Base-by-base conservation (phyloP, 495 filamentous ascomycete species). In the Tuber indicum region DNA sequence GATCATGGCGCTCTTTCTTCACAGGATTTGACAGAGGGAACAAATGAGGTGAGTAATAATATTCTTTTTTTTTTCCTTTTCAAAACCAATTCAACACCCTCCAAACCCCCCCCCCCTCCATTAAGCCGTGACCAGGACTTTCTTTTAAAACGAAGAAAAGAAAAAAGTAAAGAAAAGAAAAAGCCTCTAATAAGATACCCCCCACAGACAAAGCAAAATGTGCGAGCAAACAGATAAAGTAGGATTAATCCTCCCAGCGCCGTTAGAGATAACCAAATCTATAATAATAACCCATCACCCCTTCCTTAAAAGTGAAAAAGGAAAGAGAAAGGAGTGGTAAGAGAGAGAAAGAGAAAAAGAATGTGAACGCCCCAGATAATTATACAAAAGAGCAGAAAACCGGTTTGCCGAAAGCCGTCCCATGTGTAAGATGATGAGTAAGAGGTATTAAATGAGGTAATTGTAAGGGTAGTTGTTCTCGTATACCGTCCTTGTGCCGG, bases 181-280 rank as follows among this genome's bases (percentile, higher is more conserved):
- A 66, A 66, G 58, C 58, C 58, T 66, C 58, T 66, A 66, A 66
- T 66, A 66, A 66, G 58, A 66, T 66, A 66, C 58, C 58, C 17
- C 58, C 58, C 58, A 32, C 19, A n/a, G 26, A 66, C 58, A 66
- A 36, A 66, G 58, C 58, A 66, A 66, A 66, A 66, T 14, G 58
- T 66, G 26, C 26, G 16, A 66, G 14, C 58, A 66, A 66, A 58
- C 16, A 58, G 52, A 66, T 66, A 66, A 36, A 66, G 32, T 36
- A 66, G 26, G 58, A 66, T 66, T 36, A 66, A 66, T 36, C 58
- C 58, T 66, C 58, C 58, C 58, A 66, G 58, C 58, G 58, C 58
- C 58, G 58, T 62, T 66, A 66, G 26, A 66, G 26, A 66, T 66
- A 26, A 66, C 58, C 58, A 36, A 66, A 66, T 66, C 58, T 66